Evolutionary conservation across 768 basidiomycete genomes (phyloP), one percentile per base, ranked within the genome.

Genomic region (Inosperma sp.): DNA sequence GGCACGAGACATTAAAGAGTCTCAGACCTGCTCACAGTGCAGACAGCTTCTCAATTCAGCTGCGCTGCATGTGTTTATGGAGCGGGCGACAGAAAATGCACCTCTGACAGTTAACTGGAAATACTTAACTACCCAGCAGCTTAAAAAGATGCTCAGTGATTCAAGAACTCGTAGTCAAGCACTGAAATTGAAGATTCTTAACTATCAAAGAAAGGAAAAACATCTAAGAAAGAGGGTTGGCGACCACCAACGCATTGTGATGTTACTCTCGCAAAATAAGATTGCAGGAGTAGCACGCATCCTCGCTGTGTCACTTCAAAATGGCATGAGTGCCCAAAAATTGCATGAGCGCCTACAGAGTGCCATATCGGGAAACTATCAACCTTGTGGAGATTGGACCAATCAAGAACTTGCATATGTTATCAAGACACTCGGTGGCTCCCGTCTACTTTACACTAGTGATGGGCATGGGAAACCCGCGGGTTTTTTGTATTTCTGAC

Each of bases 221-320:
- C 5, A n/a, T 5, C 45, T 47, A 23, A 5, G 33, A n/a, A 10
- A 27, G 22, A 27, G 22, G 29, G 23, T 47, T 13, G 16, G 5
- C 29, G 45, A 47, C 17, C 29, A 47, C 33, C 45, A 47, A 31
- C 29, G 45, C 7, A 47, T 30, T 12, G 27, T 47, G 10, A 47
- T 47, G 45, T 21, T 47, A 5, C 14, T 47, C n/a, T 27, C 45
- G 25, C 26, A 47, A 27, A 27, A 47, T 27, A 47, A 47, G 22
- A 47, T 47, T 9, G 23, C 45, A 13, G 45, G 45, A 14, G 45
- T 47, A 12, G 5, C 29, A 9, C 5, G 22, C 17, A 47, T 47
- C 9, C 14, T 47, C 17, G 5, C 23, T 5, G 12, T 31, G 5
- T 25, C 45, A 12, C 12, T 47, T 16, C 12, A 21, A 5, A 27